Conservation (phyloP, 805 yeast species). For the Spathaspora hagerdaliae region DNA sequence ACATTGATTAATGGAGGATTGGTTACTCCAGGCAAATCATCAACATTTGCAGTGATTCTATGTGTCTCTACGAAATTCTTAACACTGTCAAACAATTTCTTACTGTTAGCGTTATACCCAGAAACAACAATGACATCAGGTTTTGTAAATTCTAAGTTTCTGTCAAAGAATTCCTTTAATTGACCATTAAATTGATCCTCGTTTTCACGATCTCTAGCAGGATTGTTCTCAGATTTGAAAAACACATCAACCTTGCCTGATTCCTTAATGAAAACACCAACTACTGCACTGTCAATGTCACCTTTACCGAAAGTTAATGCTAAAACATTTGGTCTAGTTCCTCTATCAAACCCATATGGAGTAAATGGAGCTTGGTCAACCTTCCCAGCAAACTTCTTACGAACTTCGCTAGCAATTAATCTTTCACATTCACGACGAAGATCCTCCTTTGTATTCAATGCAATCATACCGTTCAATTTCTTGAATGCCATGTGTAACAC, state of each 20-base stretch:
- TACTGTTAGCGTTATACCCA: constrained; percentile 76
- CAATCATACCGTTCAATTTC: constrained; percentile 61
- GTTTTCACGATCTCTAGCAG: constrained; percentile 44
- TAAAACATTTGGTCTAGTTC: constrained; percentile 81
- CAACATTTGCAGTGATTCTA: constrained; percentile 48
- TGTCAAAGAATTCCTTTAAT: constrained; percentile 61
- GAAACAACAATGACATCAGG: constrained; percentile 92
- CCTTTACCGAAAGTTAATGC: constrained; percentile 87
- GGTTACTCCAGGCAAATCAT: constrained; percentile 28
- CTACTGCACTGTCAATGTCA: constrained; percentile 76
- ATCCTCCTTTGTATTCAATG: constrained; percentile 78
- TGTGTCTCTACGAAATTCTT: constrained; percentile 54
- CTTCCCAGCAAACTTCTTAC: constrained; percentile 63
- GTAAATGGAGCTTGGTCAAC: constrained; percentile 92
- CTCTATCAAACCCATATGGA: constrained; percentile 71
- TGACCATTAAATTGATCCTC: constrained; percentile 54
- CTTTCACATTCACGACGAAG: constrained; percentile 74
- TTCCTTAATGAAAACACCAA: constrained; percentile 76
- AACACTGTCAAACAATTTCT: constrained; percentile 54
- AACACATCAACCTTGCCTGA: constrained; percentile 75
- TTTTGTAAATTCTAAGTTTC: constrained; percentile 42
- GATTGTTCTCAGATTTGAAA: constrained; percentile 72
- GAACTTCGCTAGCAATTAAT: constrained; percentile 61
- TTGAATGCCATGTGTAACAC: constrained; percentile 66
- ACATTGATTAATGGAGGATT: constrained; percentile 60